Base-by-base conservation (phyloP, 768 basidiomycete species). In the Galerina sulciceps region DNA sequence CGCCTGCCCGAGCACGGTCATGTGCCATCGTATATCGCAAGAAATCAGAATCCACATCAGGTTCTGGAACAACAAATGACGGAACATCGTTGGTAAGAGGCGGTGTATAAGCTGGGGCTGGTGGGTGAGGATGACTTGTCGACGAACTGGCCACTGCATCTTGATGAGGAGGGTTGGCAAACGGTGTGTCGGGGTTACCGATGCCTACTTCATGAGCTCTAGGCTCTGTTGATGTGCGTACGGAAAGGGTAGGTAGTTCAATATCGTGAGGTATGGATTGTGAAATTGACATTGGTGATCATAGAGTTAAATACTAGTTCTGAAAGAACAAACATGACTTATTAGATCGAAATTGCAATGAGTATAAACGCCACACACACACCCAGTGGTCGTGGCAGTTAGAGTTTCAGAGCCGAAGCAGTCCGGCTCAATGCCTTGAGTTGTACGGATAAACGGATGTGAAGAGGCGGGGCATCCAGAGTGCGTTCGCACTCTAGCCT, bases 21-120 rank as follows among this genome's bases (percentile, higher is more conserved):
- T 67, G 59, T 9, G 61, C 41, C 34, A 48, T n/a, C 15, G 54
- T 58, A 37, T 67, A 64, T 15, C 50, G 55, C 3, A 57, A 43
- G 26, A 61, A 26, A 53, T 53, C 61, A 4, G 43, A 26, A 14
- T 64, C 58, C 8, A 53, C 17, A 9, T 57, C 38, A 35, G 15
- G 0, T 34, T 22, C 36, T 6, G 61, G 36, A 0, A 2, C 15
- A 34, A 17, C 10, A 14, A 26, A 37, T 20, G 14, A 13, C 1
- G 15, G 47, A 22, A 31, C 20, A 18, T 48, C 40, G 50, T 57
- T 50, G 26, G 38, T n/a, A 3, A 17, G 38, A 42, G 35, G 26
- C 4, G 47, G 26, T 15, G 23, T 20, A 13, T 50, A 34, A 8
- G 48, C 13, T 42, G 22, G 26, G 18, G 38, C 2, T 6, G 54